Evolutionary conservation across 2,329 filamentous ascomycete species (phyloP), one percentile per base, ranked within the genome.

Genomic region (Penicillium italicum): DNA sequence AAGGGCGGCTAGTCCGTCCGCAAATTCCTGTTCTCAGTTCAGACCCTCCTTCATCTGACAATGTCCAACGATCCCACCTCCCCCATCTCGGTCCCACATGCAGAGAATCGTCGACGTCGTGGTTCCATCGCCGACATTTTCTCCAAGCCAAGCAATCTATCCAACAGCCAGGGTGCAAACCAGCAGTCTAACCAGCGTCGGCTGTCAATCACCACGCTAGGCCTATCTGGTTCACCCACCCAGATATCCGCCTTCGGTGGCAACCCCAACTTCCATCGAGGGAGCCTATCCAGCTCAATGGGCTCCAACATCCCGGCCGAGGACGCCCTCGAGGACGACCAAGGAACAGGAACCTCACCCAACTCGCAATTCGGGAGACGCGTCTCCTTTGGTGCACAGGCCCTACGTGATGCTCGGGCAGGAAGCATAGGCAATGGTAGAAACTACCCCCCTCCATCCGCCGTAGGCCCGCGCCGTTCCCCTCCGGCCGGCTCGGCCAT

Each of bases 381-480:
- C 56, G 86, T 96, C 79, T 97, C 92, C 76, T 95, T 96, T 69
- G 92, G 93, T 58, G 88, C 88, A 58, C 85, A 91, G 72, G 89
- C 89, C 62, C 80, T 91, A 73, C 82, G 85, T 65, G 87, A 86
- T 74, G 83, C 89, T 66, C 87, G 82, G 69, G 73, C 76, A 69
- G 84, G 83, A 77, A 85, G 84, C 85, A 85, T 82, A 80, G 73
- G 67, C 61, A 75, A 80, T 77, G 82, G 81, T 84, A 84, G 80
- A 82, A 76, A 77, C 74, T 77, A 80, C 76, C 70, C 62, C 53
- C 59, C 53, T 67, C 66, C 59, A 66, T 53, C 55, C 57, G 56
- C 55, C 61, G 55, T 61, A 65, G 52, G 50, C 34, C 62, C 62
- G 42, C 63, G 61, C 53, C 68, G 67, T 48, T 62, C 61, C 51